These are phyloP conservation scores for Samsoniella hepiali DNA, from an alignment of 2,329 filamentous ascomycete genomes.

Conservation along the genomic window DNA sequence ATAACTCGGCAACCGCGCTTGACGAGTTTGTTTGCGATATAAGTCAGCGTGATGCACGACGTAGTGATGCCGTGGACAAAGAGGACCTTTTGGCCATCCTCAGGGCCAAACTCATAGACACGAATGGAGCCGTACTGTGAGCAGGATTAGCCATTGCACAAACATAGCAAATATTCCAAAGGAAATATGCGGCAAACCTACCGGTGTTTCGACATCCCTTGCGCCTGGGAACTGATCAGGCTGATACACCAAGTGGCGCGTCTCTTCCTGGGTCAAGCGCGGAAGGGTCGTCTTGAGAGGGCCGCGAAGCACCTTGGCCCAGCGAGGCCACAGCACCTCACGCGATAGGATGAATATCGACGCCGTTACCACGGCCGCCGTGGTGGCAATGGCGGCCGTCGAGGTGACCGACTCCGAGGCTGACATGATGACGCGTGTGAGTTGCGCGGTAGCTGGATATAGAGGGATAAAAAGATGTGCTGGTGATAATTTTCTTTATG, in stretches of 20 bases:
- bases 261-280: slow-evolving; percentile 34
- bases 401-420: slow-evolving; percentile 26
- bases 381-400: slow-evolving; percentile 39
- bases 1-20: slow-evolving; percentile 72
- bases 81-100: slow-evolving; percentile 68
- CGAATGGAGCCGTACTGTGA: slow-evolving; percentile 67
- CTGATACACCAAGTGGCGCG: slow-evolving; percentile 51
- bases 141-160: not conserved
- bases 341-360: slow-evolving; percentile 27
- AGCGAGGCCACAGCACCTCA: slow-evolving; percentile 39
- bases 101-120: slow-evolving; percentile 80
- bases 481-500: not conserved
- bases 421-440: slow-evolving; percentile 4
- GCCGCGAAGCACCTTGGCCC: slow-evolving; percentile 40
- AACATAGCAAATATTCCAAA: not conserved
- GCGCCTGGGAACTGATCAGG: slow-evolving; percentile 68
- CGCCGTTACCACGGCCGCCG: slow-evolving; percentile 35
- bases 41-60: slow-evolving; percentile 68
- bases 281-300: slow-evolving; percentile 43
- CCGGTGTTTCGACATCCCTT: slow-evolving; percentile 68
- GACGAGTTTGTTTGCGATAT: slow-evolving; percentile 64
- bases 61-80: slow-evolving; percentile 84
- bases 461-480: not conserved
- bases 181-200: slow-evolving; percentile 30
- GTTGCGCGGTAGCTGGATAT: not conserved